A percentile compares a stretch with the other conserved stretches of the same genome.
Evolutionary conservation across 2,329 filamentous ascomycete species (phyloP).

Genomic region (Aspergillus ibericus): DNA sequence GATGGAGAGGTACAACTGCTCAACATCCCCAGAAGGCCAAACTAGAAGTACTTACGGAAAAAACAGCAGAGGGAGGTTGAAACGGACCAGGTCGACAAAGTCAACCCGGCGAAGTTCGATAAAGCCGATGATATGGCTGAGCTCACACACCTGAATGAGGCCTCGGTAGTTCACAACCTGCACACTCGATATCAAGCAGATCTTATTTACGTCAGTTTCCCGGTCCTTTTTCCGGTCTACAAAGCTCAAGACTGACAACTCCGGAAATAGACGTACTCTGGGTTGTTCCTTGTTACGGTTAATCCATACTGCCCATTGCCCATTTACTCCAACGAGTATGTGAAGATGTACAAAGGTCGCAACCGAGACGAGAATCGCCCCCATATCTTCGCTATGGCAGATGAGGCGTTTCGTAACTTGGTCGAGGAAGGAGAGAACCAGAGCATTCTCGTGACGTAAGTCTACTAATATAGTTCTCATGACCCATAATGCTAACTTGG

Average conservation of each 20-base stretch:
- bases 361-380: conserved; percentile 92
- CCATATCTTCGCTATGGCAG: conserved; percentile 96
- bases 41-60: conserved; percentile 22
- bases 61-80: conserved; percentile 80
- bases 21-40: too few relatives aligned
- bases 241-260: not conserved
- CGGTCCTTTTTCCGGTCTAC: too few relatives aligned
- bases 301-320: conserved; percentile 94
- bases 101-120: conserved; percentile 99
- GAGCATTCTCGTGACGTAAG: conserved; percentile 87
- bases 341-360: conserved; percentile 96
- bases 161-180: conserved; percentile 95
- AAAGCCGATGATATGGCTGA: conserved; percentile 99
- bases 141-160: conserved; percentile 94
- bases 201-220: conserved; percentile 71
- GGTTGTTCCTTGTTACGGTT: conserved; percentile 92
- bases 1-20: conserved; percentile 69
- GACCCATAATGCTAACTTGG: not conserved
- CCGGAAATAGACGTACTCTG: conserved; percentile 76
- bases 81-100: conserved; percentile 88
- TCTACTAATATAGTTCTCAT: conserved; percentile 10
- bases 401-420: conserved; percentile 91
- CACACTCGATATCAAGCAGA: conserved; percentile 94
- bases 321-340: conserved; percentile 94
- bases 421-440: conserved; percentile 95